These are phyloP conservation scores for Cercospora berteroae DNA, from an alignment of 2,329 filamentous ascomycete species.

Conservation along the genomic window DNA sequence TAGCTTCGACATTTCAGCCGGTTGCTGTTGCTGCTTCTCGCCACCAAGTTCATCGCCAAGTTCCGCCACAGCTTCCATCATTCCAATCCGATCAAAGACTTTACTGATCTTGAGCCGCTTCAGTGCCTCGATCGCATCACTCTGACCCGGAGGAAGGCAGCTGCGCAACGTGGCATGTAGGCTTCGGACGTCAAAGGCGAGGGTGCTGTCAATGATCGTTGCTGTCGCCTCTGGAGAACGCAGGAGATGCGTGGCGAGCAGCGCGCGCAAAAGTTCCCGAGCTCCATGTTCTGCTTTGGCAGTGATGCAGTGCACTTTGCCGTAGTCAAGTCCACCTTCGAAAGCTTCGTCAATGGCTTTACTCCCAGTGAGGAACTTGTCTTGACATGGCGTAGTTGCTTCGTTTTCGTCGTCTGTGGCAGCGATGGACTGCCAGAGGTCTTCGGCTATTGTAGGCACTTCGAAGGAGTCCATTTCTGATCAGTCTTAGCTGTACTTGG, in stretches of 20 bases:
- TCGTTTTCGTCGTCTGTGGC: background rate
- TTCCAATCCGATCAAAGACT: conserved; percentile 51
- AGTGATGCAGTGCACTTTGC: conserved; percentile 39
- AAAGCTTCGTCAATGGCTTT: conserved; percentile 40
- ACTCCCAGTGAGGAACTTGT: conserved; percentile 5
- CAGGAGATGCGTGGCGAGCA: conserved; percentile 44
- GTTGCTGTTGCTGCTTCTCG: background rate
- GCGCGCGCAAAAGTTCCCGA: conserved; percentile 35
- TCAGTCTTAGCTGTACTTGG: background rate
- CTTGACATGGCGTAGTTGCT: background rate
- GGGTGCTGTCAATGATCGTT: conserved; percentile 48
- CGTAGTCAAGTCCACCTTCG: conserved; percentile 40
- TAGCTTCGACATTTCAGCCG: background rate
- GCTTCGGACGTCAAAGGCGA: conserved; percentile 46
- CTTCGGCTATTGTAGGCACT: background rate
- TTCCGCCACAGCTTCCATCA: conserved; percentile 49
- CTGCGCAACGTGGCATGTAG: conserved; percentile 35
- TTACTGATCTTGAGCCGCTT: conserved; percentile 51
- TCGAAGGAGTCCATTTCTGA: background rate
- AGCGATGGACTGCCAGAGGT: background rate
- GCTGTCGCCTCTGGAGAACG: conserved; percentile 31
- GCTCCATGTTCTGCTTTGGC: conserved; percentile 32
- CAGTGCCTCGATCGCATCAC: conserved; percentile 31
- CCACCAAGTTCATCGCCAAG: conserved; percentile 40
- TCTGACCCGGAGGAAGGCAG: conserved; percentile 9